Percentiles rank a stretch among this genome's conserved stretches.
Conservation (phyloP, 306 rosid species). For the Quercus robur region DNA sequence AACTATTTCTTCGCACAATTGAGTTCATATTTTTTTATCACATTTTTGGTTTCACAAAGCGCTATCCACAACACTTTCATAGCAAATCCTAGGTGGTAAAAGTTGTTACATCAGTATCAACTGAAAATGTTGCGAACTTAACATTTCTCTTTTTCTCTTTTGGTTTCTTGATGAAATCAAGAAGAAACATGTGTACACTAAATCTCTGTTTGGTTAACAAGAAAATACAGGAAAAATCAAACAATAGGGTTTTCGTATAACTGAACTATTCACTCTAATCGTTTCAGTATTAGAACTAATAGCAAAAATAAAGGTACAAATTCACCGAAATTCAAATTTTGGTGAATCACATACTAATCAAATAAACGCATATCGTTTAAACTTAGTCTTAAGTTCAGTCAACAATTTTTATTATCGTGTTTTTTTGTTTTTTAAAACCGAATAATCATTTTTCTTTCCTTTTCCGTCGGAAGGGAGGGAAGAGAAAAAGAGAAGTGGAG, state of each 20-base stretch:
- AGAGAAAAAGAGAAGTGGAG: not conserved
- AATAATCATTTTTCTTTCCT: not conserved
- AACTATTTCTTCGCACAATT: not conserved
- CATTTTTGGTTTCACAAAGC: no score
- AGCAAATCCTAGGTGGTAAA: no score
- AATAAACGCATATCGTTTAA: not conserved
- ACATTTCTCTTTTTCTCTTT: not conserved
- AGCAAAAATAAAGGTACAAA: not conserved
- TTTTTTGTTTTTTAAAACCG: not conserved
- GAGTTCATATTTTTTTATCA: not conserved
- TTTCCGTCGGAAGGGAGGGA: not conserved
- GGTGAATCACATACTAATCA: not conserved
- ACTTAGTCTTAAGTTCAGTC: not conserved
- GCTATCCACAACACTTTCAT: no score
- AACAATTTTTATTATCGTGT: slow-evolving; percentile 1
- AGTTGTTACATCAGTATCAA: no score
- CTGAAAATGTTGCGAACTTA: no score
- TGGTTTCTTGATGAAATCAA: not conserved
- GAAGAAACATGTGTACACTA: not conserved
- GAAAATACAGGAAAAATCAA: not conserved
- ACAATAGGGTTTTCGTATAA: not conserved
- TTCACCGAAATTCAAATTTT: not conserved
- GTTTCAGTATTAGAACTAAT: not conserved
- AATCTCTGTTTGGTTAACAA: not conserved
- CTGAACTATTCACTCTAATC: not conserved